Percentiles rank a stretch among this genome's conserved stretches.
These are phyloP conservation scores for Coniferiporia sulphurascens DNA, from an alignment of 1,284 basidiomycete genomes.

Conservation along the genomic window DNA sequence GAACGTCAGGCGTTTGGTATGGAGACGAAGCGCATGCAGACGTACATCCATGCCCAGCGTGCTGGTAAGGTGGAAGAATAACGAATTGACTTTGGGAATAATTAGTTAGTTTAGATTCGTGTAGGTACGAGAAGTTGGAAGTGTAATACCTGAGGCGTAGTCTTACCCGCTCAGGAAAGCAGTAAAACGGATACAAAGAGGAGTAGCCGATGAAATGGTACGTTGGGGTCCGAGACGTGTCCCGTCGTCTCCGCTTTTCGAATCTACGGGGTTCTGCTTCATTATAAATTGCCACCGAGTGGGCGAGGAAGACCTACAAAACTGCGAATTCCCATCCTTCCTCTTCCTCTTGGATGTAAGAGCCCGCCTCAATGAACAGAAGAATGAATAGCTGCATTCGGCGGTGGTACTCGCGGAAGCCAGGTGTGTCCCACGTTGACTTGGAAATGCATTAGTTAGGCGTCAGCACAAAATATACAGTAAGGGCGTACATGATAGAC, in stretches of 20 bases:
- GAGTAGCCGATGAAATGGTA: slow-evolving; percentile 94
- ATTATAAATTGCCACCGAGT: slow-evolving; percentile 4
- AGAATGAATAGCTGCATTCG: slow-evolving; percentile 93
- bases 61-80: slow-evolving; percentile 88
- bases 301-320: slow-evolving; percentile 39
- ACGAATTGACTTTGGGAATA: slow-evolving; percentile 75
- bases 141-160: slow-evolving; percentile 70
- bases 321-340: slow-evolving; percentile 86
- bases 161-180: slow-evolving; percentile 84
- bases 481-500: slow-evolving; percentile 72
- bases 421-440: slow-evolving; percentile 83
- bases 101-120: background rate
- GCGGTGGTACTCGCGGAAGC: slow-evolving; percentile 91
- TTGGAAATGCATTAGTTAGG: slow-evolving; percentile 28
- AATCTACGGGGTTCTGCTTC: slow-evolving; percentile 44
- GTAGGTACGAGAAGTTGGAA: background rate
- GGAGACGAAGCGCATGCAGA: background rate
- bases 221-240: slow-evolving; percentile 43
- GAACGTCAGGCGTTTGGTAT: slow-evolving; percentile 6
- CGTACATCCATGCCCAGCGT: slow-evolving; percentile 86
- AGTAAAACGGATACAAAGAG: slow-evolving; percentile 90
- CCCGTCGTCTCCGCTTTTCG: slow-evolving; percentile 71
- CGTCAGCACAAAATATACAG: background rate
- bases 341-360: slow-evolving; percentile 88
- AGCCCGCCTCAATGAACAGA: slow-evolving; percentile 93